Conservation (phyloP, 2,329 filamentous ascomycete genomes). For the Fusarium pininemorale region DNA sequence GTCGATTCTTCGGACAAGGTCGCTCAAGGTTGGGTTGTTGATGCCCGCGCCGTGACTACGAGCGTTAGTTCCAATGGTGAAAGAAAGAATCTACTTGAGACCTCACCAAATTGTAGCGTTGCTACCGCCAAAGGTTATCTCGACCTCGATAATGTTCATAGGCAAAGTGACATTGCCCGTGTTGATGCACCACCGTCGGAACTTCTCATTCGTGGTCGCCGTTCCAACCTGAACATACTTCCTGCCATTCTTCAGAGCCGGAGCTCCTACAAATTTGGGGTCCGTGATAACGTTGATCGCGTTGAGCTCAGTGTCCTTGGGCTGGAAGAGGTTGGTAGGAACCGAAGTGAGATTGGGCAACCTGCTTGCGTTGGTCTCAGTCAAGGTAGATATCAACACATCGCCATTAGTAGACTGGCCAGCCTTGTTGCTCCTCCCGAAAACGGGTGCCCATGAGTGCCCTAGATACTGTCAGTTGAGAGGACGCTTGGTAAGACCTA, state of each 20-base stretch:
- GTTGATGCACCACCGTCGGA: neutral
- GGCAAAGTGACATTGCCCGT: neutral
- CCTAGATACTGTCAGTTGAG: neutral
- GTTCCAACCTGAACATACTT: neutral
- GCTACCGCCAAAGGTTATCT: neutral
- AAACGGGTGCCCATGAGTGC: neutral
- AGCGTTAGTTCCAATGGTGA: neutral
- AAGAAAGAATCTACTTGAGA: accelerated
- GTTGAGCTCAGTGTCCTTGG: neutral
- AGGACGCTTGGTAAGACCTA: accelerated
- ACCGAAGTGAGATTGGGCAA: neutral
- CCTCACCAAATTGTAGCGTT: neutral
- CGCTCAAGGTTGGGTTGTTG: neutral
- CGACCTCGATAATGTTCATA: neutral
- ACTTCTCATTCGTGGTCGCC: neutral
- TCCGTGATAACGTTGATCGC: neutral
- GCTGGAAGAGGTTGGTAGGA: neutral
- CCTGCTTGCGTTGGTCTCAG: neutral
- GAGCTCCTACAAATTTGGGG: neutral
- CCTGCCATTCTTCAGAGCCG: neutral
- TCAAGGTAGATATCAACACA: neutral
- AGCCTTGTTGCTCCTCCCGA: neutral
- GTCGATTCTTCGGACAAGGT: neutral
- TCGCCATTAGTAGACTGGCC: neutral
- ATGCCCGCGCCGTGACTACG: neutral